Evolutionary conservation across 495 filamentous ascomycete species (phyloP).

Genomic region (Lophium mytilinum): DNA sequence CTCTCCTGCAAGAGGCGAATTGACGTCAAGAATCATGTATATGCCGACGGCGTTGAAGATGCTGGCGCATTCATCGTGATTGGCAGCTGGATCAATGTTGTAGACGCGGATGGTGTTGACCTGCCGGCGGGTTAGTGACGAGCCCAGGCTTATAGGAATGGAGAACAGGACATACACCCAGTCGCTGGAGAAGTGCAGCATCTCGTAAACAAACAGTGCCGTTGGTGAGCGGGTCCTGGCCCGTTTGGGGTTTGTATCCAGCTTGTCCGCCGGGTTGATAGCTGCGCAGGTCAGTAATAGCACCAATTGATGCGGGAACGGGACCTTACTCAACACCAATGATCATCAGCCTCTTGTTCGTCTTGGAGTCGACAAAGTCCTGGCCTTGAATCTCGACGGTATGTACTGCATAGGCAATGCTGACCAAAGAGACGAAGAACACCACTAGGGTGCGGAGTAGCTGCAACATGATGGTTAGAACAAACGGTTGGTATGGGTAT

Average conservation of each 20-base stretch:
- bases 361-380: conserved; percentile 76
- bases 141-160: conserved; percentile 11
- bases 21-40: conserved; percentile 76
- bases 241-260: conserved; percentile 57
- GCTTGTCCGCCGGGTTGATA: conserved; percentile 87
- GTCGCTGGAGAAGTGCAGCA: conserved; percentile 81
- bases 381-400: conserved; percentile 64
- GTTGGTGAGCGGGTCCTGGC: conserved; percentile 69
- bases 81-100: conserved; percentile 74
- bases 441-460: conserved; percentile 1
- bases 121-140: conserved; percentile 22
- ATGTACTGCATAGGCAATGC: conserved; percentile 57
- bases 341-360: conserved; percentile 75
- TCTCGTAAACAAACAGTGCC: conserved; percentile 72
- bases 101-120: conserved; percentile 92
- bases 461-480: neutral
- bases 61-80: conserved; percentile 82
- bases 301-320: neutral
- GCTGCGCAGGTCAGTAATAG: conserved; percentile 31
- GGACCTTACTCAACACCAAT: conserved; percentile 66
- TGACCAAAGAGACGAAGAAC: conserved; percentile 28
- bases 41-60: conserved; percentile 86
- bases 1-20: conserved; percentile 75
- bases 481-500: neutral
- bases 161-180: conserved; percentile 43